Percentiles rank a stretch among this genome's conserved stretches.
Conservation (phyloP, 345 rosid genomes). For the Viola odorata region DNA sequence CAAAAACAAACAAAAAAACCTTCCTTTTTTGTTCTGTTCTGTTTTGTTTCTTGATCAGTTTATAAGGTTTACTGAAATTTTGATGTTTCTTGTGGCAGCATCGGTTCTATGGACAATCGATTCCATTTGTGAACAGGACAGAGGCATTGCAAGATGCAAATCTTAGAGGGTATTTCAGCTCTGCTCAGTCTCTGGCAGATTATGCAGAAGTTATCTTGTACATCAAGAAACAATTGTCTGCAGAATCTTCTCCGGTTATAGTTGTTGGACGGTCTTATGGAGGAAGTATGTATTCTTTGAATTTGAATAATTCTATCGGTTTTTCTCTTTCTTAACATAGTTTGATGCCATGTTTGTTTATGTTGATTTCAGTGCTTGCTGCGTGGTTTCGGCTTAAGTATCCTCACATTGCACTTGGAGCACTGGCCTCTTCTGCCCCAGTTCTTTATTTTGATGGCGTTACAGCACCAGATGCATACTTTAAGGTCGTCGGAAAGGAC, state of each 20-base stretch:
- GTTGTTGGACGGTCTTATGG: slow-evolving; percentile 10
- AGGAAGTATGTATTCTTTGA: background rate
- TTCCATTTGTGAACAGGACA: slow-evolving; percentile 1
- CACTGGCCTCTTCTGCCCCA: slow-evolving; percentile 41
- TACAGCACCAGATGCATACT: slow-evolving; percentile 21
- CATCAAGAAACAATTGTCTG: background rate
- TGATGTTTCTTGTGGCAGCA: background rate
- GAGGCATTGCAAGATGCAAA: slow-evolving; percentile 3
- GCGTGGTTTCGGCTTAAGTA: slow-evolving; percentile 20
- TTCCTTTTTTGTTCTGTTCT: too few relatives aligned
- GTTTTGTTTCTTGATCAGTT: background rate
- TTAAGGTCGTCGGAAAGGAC: slow-evolving; percentile 14
- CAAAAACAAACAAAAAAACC: background rate
- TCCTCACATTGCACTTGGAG: slow-evolving; percentile 30
- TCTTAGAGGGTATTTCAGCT: slow-evolving; percentile 3
- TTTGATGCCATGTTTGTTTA: background rate
- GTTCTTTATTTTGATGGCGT: slow-evolving; percentile 25
- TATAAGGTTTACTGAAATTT: background rate
- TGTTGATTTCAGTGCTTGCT: background rate
- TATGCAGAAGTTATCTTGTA: slow-evolving; percentile 4
- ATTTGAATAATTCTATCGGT: background rate
- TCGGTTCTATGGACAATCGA: slow-evolving; percentile 5
- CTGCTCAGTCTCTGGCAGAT: slow-evolving; percentile 7
- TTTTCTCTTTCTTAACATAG: background rate
- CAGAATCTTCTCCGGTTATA: background rate